These are phyloP conservation scores for Rosa lucieae DNA, from an alignment of 306 rosid species.

Conservation along the genomic window DNA sequence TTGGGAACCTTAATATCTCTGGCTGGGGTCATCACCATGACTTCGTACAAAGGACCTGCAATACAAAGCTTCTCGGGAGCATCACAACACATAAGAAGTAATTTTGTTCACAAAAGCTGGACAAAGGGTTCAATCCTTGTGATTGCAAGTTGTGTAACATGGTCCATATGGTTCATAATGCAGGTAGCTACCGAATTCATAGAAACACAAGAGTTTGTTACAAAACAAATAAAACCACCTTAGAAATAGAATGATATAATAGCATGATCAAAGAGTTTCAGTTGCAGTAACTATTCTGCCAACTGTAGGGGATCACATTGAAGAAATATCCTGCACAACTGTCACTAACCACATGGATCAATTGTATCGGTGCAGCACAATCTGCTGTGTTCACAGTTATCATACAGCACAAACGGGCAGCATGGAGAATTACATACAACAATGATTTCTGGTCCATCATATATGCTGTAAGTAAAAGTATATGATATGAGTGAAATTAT, in stretches of 20 bases:
- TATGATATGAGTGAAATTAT: neutral
- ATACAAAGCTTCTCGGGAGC: constrained; percentile 30
- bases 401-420: constrained; percentile 27
- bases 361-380: constrained; percentile 38
- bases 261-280: neutral
- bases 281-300: neutral
- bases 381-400: constrained; percentile 37
- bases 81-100: constrained; percentile 28
- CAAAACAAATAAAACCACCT: neutral
- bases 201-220: neutral
- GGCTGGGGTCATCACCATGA: constrained; percentile 33
- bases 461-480: constrained; percentile 26
- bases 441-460: constrained; percentile 36
- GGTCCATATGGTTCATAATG: constrained; percentile 47
- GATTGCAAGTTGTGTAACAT: constrained; percentile 45
- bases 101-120: constrained; percentile 34
- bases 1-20: constrained; percentile 37
- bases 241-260: neutral
- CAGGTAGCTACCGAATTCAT: constrained; percentile 33
- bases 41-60: constrained; percentile 37
- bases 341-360: constrained; percentile 47
- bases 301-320: constrained; percentile 30
- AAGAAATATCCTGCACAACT: constrained; percentile 53
- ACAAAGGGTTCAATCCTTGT: constrained; percentile 42
- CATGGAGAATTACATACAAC: constrained; percentile 28